Percentiles rank a stretch among this genome's conserved stretches.
Evolutionary conservation across 2,329 filamentous ascomycete species (phyloP).

Genomic region (Capronia epimyces): DNA sequence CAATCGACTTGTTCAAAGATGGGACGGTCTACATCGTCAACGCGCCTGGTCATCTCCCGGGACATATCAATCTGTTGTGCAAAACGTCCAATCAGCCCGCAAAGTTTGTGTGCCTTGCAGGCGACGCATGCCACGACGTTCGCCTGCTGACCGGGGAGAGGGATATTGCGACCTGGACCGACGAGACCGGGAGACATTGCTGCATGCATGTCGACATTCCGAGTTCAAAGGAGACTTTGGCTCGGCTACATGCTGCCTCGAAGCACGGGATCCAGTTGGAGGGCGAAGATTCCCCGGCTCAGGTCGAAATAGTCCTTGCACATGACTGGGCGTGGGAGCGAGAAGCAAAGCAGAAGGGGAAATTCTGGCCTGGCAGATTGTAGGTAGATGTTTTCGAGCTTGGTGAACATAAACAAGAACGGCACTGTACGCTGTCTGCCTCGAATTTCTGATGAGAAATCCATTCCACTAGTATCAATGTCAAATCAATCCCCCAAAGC

Average conservation of each 20-base stretch:
- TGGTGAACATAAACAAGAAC: too few species aligned
- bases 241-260: constrained; percentile 18
- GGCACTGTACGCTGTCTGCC: too few species aligned
- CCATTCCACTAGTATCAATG: too few species aligned
- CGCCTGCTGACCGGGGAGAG: constrained; percentile 31
- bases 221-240: constrained; percentile 29
- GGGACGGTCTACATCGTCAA: constrained; percentile 32
- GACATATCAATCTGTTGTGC: constrained; percentile 34
- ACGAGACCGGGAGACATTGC: constrained; percentile 28
- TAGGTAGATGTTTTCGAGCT: too few species aligned
- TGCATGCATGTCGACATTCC: constrained; percentile 32
- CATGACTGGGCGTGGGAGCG: constrained; percentile 34
- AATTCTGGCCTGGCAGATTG: constrained; percentile 23
- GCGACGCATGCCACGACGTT: constrained; percentile 34
- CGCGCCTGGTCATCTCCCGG: constrained; percentile 33
- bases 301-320: constrained; percentile 33
- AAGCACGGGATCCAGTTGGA: constrained; percentile 20
- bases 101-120: constrained; percentile 32
- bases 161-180: constrained; percentile 32
- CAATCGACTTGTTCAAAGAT: constrained; percentile 33
- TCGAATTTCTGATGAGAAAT: too few species aligned
- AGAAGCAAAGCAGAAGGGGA: constrained; percentile 16
- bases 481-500: too few species aligned
- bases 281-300: constrained; percentile 21
- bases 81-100: constrained; percentile 20